Conservation (phyloP, 257 asterid genomes). For the Eustoma russellianum region DNA sequence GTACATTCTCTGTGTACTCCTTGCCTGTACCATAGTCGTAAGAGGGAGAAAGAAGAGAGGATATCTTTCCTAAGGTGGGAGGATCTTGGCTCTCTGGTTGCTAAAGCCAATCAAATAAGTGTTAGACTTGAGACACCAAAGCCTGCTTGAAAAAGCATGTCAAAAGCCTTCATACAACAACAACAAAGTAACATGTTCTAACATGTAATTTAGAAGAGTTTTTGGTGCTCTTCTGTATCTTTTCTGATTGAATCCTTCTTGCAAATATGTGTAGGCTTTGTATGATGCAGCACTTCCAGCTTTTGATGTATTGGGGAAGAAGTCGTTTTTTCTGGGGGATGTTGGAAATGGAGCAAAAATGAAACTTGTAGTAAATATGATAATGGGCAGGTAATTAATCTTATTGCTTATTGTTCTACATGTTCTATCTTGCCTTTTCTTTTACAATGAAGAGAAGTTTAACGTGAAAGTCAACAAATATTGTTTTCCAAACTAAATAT, state of each 20-base stretch:
- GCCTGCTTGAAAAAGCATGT: no score
- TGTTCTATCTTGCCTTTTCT: neutral
- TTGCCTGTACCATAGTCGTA: neutral
- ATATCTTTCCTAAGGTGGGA: neutral
- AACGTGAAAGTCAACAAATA: no score
- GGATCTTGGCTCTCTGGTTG: neutral
- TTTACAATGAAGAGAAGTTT: no score
- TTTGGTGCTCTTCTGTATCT: conserved; percentile 7
- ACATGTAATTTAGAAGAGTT: neutral
- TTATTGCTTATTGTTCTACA: neutral
- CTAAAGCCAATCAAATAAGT: no score
- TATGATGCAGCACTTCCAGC: conserved; percentile 69
- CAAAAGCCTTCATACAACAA: no score
- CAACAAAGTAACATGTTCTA: no score
- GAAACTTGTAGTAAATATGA: conserved; percentile 98
- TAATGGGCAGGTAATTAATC: conserved; percentile 84
- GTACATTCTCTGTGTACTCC: neutral
- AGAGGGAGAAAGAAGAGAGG: neutral
- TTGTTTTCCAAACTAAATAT: no score
- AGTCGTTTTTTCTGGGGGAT: conserved; percentile 72
- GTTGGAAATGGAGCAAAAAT: conserved; percentile 96
- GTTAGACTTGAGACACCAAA: no score
- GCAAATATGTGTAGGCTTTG: conserved; percentile 38
- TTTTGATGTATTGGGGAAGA: conserved; percentile 81
- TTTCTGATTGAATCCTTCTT: neutral